Evolutionary conservation across 495 filamentous ascomycete genomes (phyloP).

Genomic region (Neurospora tetraspora): DNA sequence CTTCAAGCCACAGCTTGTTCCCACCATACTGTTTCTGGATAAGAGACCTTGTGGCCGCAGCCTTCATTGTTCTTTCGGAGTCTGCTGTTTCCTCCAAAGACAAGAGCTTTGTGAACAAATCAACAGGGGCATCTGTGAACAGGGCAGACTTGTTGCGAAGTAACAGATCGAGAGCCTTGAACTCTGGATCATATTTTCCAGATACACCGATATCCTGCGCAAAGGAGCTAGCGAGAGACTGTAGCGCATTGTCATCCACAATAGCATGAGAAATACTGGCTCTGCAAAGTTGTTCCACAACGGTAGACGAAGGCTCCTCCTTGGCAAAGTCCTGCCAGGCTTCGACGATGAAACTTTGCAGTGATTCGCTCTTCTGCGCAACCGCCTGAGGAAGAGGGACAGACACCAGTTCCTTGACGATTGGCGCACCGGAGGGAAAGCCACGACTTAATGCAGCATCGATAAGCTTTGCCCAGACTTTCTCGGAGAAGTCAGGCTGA

Average conservation of each 20-base stretch:
- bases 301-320: slow-evolving; percentile 2
- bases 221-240: slow-evolving; percentile 19
- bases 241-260: slow-evolving; percentile 17
- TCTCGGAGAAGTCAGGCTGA: slow-evolving; percentile 29
- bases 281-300: slow-evolving; percentile 31
- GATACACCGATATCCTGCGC: slow-evolving; percentile 10
- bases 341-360: slow-evolving; percentile 32
- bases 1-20: slow-evolving; percentile 21
- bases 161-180: slow-evolving; percentile 32
- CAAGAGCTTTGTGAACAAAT: slow-evolving; percentile 32
- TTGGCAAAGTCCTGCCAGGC: slow-evolving; percentile 24
- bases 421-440: slow-evolving; percentile 10
- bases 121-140: slow-evolving; percentile 26
- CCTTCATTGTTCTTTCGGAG: slow-evolving; percentile 24
- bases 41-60: slow-evolving; percentile 18
- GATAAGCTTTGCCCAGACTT: slow-evolving; percentile 27
- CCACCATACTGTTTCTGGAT: slow-evolving; percentile 23
- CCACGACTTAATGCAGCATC: slow-evolving; percentile 16
- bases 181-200: slow-evolving; percentile 8
- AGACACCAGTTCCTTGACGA: slow-evolving; percentile 29
- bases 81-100: slow-evolving; percentile 34
- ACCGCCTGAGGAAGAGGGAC: slow-evolving; percentile 17
- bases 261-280: slow-evolving; percentile 24
- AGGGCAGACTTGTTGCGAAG: slow-evolving; percentile 24
- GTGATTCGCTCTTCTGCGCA: slow-evolving; percentile 14